These are phyloP conservation scores for Leptographium radiaticola DNA, from an alignment of 2,329 filamentous ascomycete species.

Conservation along the genomic window DNA sequence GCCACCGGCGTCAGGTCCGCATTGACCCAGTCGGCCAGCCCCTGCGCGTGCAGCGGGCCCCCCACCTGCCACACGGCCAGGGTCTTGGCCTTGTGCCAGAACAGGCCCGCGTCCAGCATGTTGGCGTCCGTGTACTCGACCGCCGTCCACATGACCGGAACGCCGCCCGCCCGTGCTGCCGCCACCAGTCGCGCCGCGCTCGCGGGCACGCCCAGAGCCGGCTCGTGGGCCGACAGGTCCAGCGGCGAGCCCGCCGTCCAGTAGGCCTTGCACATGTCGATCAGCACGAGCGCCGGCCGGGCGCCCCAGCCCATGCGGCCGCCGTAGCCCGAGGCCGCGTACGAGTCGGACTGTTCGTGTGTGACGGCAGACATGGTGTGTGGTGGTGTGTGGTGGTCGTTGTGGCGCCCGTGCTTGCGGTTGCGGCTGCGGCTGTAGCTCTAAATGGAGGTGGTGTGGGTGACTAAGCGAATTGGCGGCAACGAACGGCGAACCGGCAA, in stretches of 20 bases:
- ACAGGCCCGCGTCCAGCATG: slow-evolving; percentile 31
- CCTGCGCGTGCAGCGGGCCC: slow-evolving; percentile 18
- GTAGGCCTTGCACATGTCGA: slow-evolving; percentile 34
- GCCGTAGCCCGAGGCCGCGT: slow-evolving; percentile 23
- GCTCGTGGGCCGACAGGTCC: slow-evolving; percentile 23
- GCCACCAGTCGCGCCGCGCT: slow-evolving; percentile 25
- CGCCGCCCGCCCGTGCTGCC: slow-evolving; percentile 22
- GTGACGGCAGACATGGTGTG: background rate
- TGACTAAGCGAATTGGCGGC: no score
- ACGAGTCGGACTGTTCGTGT: slow-evolving; percentile 11
- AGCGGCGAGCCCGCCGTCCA: slow-evolving; percentile 29
- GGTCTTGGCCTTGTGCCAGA: slow-evolving; percentile 27
- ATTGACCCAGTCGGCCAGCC: slow-evolving; percentile 23
- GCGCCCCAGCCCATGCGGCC: slow-evolving; percentile 30
- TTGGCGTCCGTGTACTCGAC: slow-evolving; percentile 28
- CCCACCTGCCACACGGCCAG: slow-evolving; percentile 27
- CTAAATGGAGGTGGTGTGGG: no score
- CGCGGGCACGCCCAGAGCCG: slow-evolving; percentile 20
- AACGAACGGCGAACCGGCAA: no score
- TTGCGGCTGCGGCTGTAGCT: no score
- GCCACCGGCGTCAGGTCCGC: slow-evolving; percentile 23
- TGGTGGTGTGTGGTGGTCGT: background rate
- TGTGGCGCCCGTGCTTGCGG: no score
- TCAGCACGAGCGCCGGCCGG: slow-evolving; percentile 28
- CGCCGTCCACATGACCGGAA: slow-evolving; percentile 29